Evolutionary conservation across 768 basidiomycete species (phyloP), one percentile per base, ranked within the genome.

Genomic region (Paxillus rubicundulus): DNA sequence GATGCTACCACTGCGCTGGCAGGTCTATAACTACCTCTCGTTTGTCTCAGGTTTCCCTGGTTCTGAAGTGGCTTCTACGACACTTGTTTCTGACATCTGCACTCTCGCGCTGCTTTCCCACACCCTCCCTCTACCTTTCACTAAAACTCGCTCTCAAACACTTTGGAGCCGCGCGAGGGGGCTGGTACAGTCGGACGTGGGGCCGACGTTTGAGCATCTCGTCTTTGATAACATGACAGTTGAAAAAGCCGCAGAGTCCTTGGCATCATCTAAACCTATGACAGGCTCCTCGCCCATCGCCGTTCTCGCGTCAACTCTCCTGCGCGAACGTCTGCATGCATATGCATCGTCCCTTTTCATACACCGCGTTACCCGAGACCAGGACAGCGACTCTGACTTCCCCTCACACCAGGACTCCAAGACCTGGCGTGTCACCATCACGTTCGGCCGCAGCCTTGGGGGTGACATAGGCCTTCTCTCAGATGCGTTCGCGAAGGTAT

Each of bases 381-480:
- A 52, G 16, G 57, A 64, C 30, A 53, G 50, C 10, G 43, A 56
- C 17, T 38, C 27, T n/a, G 54, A 50, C 24, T 61, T 61, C 48
- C 60, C 51, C 4, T 49, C 58, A n/a, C 52, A 60, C 57, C 55
- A 64, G 33, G 55, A 61, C 54, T 56, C 54, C n/a, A 66, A 70
- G 36, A 77, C 77, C 56, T 74, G 77, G 65, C 65, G 69, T 47
- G 70, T 67, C 30, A 82, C 83, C 0, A 65, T 89, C 36, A 78
- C 79, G 7, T 81, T 81, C 21, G 84, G 85, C 18, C 75, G 74
- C 42, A 81, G 82, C 49, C 77, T 91, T 6, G 86, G 87, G 3
- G 87, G 86, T 1, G 61, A 66, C 10, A 76, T 82, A 0, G 77
- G 75, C 3, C 69, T 76, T 48, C 71, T 90, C 14, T 86, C 79